Percentiles rank a stretch among this genome's conserved stretches.
Conservation (phyloP, 2,329 filamentous ascomycete species). For the Trichophyton schoenleinii region DNA sequence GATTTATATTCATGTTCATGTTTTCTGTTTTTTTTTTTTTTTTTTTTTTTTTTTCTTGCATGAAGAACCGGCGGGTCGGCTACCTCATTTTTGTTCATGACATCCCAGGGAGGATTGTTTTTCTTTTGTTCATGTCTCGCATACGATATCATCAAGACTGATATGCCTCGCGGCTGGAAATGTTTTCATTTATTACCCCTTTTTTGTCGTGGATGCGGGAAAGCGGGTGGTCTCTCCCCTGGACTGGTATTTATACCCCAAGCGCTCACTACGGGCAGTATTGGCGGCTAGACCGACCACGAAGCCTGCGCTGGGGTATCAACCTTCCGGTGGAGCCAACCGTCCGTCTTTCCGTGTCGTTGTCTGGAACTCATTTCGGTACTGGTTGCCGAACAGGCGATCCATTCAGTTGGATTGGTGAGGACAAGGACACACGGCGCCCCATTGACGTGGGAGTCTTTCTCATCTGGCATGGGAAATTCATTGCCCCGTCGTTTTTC, state of each 20-base stretch:
- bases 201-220: slow-evolving; percentile 22
- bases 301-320: slow-evolving; percentile 17
- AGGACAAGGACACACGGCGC: slow-evolving; percentile 12
- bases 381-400: slow-evolving; percentile 30
- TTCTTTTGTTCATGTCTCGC: slow-evolving; percentile 24
- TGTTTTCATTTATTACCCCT: slow-evolving; percentile 23
- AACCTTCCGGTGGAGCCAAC: neutral
- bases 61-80: slow-evolving; percentile 38
- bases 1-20: slow-evolving; percentile 22
- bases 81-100: slow-evolving; percentile 22
- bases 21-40: slow-evolving; percentile 15
- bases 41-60: slow-evolving; percentile 23
- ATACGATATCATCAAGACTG: slow-evolving; percentile 38
- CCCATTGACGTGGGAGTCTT: slow-evolving; percentile 14
- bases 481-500: slow-evolving; percentile 13
- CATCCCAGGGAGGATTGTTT: slow-evolving; percentile 25
- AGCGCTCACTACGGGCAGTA: neutral
- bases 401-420: slow-evolving; percentile 13
- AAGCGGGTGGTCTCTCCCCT: neutral
- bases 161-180: slow-evolving; percentile 38
- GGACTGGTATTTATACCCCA: neutral
- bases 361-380: slow-evolving; percentile 26
- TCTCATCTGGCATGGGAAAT: slow-evolving; percentile 26
- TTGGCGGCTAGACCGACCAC: slow-evolving; percentile 1
- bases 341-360: slow-evolving; percentile 10